Evolutionary conservation across 352 stramenopile genomes (phyloP).

Genomic region (Phytophthora meadii): DNA sequence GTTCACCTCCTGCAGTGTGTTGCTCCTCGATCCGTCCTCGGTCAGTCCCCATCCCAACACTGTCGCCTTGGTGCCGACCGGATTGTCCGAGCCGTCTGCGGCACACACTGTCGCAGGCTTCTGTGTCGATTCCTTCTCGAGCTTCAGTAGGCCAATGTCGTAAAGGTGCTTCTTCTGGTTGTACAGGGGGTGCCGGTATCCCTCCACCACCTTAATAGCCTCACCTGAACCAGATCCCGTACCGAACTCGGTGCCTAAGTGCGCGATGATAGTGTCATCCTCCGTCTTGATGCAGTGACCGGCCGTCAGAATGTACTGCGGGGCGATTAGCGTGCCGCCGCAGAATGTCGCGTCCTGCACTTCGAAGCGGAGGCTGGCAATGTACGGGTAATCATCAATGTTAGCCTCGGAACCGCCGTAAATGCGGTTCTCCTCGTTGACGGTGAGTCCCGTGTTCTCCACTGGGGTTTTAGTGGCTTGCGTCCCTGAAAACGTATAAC

Average conservation of each 20-base stretch:
- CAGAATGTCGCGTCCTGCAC: constrained; percentile 50
- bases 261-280: constrained; percentile 41
- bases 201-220: constrained; percentile 31
- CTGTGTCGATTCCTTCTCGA: constrained; percentile 26
- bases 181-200: constrained; percentile 35
- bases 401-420: constrained; percentile 61
- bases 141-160: constrained; percentile 36
- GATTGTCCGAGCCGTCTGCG: constrained; percentile 54
- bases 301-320: constrained; percentile 70
- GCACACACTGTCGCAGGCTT: constrained; percentile 45
- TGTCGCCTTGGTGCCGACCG: constrained; percentile 50
- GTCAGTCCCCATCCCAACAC: constrained; percentile 64
- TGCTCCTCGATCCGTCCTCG: constrained; percentile 34
- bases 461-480: constrained; percentile 20
- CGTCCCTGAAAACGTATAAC: constrained; percentile 41
- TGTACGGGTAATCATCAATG: constrained; percentile 55
- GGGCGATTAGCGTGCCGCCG: constrained; percentile 60
- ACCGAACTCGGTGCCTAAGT: constrained; percentile 25
- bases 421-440: constrained; percentile 47
- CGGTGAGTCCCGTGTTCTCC: constrained; percentile 20
- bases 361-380: constrained; percentile 52
- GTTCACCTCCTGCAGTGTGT: constrained; percentile 54
- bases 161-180: constrained; percentile 33
- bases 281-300: constrained; percentile 70
- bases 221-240: constrained; percentile 17